Base-by-base conservation (phyloP, 2,329 filamentous ascomycete genomes). In the Aspergillus quadrilineatus region DNA sequence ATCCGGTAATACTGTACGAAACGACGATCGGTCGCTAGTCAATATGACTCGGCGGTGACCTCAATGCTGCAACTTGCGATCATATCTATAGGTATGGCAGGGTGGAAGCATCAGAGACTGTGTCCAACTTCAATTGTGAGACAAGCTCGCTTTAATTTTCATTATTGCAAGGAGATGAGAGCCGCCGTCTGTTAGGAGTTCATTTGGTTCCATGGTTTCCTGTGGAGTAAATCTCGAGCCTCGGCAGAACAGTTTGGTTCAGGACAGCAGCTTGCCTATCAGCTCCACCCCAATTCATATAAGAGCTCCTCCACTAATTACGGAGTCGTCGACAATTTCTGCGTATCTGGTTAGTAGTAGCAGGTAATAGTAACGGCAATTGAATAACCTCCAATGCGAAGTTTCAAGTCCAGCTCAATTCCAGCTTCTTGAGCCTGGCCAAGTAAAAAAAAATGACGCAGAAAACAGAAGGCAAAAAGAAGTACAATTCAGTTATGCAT, bases 221-320 rank as follows among this genome's bases (percentile, higher is more conserved):
- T 53, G 50, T 48, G 44, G 55, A 37, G 43, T 14, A 39, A 41
- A 45, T 53, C 55, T 57, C 22, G 53, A 50, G 39, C 39, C 45
- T 29, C 36, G 46, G 32, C 41, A 34, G 37, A 26, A 29, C 9
- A 43, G 45, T 49, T 55, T 54, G 52, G 52, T 54, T 22, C 52
- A 30, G 32, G 52, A 49, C 39, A 55, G 17, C 44, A 49, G 49
- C 55, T 44, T 52, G 49, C 36, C 55, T 30, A 43, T 50, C 41
- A 49, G 12, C 55, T 46, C 55, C 55, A 56, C 55, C 28, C 29
- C 7, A 51, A 45, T 49, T 53, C 43, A 46, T 51, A 49, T 53
- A 37, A 48, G 37, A 53, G 49, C 32, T 26, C 28, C 43, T 42
- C 30, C 49, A 42, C 48, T 48, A 34, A 51, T 26, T 9, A 15